These are phyloP conservation scores for Cercospora sesami DNA, from an alignment of 2,329 filamentous ascomycete species.

Conservation along the genomic window DNA sequence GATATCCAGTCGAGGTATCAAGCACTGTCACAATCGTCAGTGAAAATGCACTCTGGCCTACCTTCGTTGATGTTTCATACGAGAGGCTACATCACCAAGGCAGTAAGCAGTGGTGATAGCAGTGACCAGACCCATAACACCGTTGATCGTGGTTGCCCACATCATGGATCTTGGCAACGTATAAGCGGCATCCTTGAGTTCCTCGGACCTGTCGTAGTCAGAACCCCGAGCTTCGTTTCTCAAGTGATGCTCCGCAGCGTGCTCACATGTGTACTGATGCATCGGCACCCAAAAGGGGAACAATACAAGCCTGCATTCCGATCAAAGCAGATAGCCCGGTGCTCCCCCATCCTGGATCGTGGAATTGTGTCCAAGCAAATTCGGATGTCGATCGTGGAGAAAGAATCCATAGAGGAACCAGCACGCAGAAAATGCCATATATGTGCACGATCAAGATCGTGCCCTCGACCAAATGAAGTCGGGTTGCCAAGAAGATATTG, in stretches of 20 bases:
- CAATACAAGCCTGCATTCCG: conserved; percentile 36
- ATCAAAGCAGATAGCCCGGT: conserved; percentile 46
- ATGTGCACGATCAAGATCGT: conserved; percentile 38
- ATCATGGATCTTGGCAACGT: conserved; percentile 30
- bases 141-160: conserved; percentile 20
- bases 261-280: conserved; percentile 25
- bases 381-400: conserved; percentile 21
- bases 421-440: conserved; percentile 27
- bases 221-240: conserved; percentile 9
- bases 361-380: conserved; percentile 22
- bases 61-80: not conserved
- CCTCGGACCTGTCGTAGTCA: conserved; percentile 29
- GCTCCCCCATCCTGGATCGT: conserved; percentile 38
- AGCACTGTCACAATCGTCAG: conserved; percentile 18
- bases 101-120: conserved; percentile 25
- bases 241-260: not conserved
- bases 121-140: conserved; percentile 21
- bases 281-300: conserved; percentile 22
- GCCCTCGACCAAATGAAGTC: conserved; percentile 32
- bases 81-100: conserved; percentile 23
- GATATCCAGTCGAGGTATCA: conserved; percentile 31
- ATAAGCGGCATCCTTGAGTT: conserved; percentile 32
- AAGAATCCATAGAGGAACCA: conserved; percentile 24
- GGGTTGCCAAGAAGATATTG: conserved; percentile 30
- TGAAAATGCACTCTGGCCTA: not conserved